phyloP scores from a whole-genome alignment of 768 basidiomycete genomes.

The Mrakia blollopis region DNA sequence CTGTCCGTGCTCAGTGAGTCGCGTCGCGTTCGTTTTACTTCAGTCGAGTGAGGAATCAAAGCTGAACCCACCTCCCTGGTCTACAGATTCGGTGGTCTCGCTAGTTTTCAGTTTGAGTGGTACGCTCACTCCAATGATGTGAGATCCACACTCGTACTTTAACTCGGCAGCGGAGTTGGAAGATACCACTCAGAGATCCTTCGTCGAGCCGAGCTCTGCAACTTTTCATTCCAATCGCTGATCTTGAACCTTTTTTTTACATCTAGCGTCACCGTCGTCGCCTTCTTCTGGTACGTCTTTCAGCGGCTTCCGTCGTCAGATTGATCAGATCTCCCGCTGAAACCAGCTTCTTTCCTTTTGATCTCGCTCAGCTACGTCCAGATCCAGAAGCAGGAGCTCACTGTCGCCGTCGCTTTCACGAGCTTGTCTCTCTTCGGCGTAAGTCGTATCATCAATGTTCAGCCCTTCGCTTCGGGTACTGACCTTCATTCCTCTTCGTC shows the following conservation, averaged over 20 bases:
- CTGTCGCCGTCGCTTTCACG: conserved; percentile 80
- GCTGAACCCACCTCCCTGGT: too few relatives aligned
- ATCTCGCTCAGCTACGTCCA: conserved; percentile 55
- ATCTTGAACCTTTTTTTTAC: background rate
- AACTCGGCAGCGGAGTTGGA: too few relatives aligned
- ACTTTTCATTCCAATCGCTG: background rate
- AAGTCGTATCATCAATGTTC: conserved; percentile 51
- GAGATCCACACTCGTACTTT: background rate
- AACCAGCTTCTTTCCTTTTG: conserved; percentile 55
- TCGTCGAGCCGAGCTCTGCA: too few relatives aligned
- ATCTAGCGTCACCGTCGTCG: conserved; percentile 63
- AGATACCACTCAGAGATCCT: too few relatives aligned
- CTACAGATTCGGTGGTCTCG: conserved; percentile 61
- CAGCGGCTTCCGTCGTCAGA: too few relatives aligned
- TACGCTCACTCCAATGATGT: conserved; percentile 62
- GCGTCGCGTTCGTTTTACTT: conserved; percentile 50
- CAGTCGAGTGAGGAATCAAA: too few relatives aligned
- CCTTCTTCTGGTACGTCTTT: conserved; percentile 53
- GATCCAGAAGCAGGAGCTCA: conserved; percentile 66
- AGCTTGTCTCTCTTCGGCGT: conserved; percentile 80
- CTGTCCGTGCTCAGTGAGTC: conserved; percentile 63
- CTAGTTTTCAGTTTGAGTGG: conserved; percentile 68
- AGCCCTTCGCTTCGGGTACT: background rate
- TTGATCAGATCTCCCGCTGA: conserved; percentile 37
- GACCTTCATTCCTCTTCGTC: too few relatives aligned